phyloP scores from a whole-genome alignment of 768 basidiomycete species.

The Thelephora ganbajun region DNA sequence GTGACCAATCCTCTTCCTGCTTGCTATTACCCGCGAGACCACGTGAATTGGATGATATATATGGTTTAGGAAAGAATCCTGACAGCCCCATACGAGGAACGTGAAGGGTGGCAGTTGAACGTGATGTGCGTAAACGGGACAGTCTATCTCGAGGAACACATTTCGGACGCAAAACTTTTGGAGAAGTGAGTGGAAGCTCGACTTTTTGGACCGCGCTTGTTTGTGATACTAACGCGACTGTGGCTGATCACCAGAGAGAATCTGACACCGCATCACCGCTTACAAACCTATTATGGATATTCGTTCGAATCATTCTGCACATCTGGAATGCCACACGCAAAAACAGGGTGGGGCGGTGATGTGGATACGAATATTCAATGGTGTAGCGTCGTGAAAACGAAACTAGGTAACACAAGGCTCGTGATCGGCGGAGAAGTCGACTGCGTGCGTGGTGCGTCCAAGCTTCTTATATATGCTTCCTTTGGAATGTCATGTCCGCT shows the following conservation, averaged over 20 bases:
- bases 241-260: conserved; percentile 34
- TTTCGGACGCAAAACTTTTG: conserved; percentile 38
- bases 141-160: conserved; percentile 64
- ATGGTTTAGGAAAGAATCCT: conserved; percentile 49
- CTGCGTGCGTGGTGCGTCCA: conserved; percentile 56
- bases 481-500: neutral
- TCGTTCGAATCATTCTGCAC: conserved; percentile 87
- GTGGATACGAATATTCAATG: conserved; percentile 85
- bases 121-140: conserved; percentile 63
- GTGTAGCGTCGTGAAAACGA: conserved; percentile 83
- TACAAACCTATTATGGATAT: conserved; percentile 73
- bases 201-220: neutral
- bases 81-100: conserved; percentile 69
- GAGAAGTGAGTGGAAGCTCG: conserved; percentile 44
- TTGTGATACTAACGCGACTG: neutral
- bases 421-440: conserved; percentile 88
- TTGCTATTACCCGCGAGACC: conserved; percentile 3
- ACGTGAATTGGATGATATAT: neutral
- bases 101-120: conserved; percentile 72
- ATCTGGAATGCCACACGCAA: conserved; percentile 16
- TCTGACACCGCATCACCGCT: conserved; percentile 46
- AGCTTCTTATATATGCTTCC: neutral
- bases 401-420: conserved; percentile 54
- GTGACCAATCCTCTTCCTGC: conserved; percentile 4
- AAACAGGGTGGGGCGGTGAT: conserved; percentile 57